Evolutionary conservation across 768 basidiomycete genomes (phyloP).

Genomic region (Melanogaster broomeanus): DNA sequence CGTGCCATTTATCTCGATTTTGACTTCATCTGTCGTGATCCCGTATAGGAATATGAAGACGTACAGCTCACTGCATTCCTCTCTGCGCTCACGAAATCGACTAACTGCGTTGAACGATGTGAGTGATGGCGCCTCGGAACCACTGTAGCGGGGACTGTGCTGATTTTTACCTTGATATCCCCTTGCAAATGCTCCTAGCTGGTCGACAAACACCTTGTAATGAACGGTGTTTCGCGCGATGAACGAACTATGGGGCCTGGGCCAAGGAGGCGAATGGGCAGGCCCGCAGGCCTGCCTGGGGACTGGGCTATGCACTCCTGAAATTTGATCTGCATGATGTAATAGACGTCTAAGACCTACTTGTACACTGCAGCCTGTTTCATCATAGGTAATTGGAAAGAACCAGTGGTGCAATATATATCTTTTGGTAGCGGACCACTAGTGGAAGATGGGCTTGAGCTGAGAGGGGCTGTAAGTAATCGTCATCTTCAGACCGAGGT

Average conservation of each 20-base stretch:
- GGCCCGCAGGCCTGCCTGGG: constrained; percentile 43
- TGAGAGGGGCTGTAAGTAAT: too few species aligned
- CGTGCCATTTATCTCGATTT: neutral
- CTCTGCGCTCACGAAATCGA: constrained; percentile 84
- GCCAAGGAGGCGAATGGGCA: constrained; percentile 52
- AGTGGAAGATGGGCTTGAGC: too few species aligned
- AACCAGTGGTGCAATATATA: too few species aligned
- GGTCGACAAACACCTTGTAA: constrained; percentile 74
- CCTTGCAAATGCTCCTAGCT: constrained; percentile 41
- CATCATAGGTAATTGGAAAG: constrained; percentile 38
- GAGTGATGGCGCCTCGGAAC: constrained; percentile 30
- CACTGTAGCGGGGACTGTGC: neutral
- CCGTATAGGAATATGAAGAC: constrained; percentile 86
- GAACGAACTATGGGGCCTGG: constrained; percentile 46
- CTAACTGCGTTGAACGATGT: constrained; percentile 90
- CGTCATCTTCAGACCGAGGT: too few species aligned
- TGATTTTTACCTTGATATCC: neutral
- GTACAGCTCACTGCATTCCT: constrained; percentile 91
- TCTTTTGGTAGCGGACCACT: too few species aligned
- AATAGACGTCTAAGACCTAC: neutral
- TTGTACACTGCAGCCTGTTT: constrained; percentile 52
- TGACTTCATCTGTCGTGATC: neutral
- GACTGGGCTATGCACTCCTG: constrained; percentile 61
- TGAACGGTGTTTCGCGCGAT: constrained; percentile 58
- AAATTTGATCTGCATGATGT: constrained; percentile 1